A percentile compares a stretch with the other conserved stretches of the same genome.
Evolutionary conservation across 257 asterid genomes (phyloP).

Genomic region (Capsicum rhomboideum): DNA sequence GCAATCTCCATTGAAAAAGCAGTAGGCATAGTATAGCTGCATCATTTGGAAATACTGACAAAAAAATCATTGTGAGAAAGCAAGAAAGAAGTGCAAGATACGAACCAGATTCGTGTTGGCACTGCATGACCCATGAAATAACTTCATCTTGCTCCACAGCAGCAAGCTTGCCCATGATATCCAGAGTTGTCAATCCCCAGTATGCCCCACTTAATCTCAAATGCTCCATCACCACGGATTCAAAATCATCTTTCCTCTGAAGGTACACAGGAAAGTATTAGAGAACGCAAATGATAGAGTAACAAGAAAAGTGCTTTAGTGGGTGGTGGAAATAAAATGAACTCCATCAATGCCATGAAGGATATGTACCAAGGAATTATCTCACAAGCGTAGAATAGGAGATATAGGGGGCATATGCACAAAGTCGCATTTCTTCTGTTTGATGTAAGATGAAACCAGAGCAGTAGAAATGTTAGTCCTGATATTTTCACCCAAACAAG

Average conservation of each 20-base stretch:
- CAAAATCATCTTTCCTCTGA: constrained; percentile 73
- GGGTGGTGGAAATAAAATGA: neutral
- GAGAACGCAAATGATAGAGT: neutral
- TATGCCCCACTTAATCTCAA: constrained; percentile 81
- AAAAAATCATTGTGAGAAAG: neutral
- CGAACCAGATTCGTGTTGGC: constrained; percentile 94
- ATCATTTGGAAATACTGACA: neutral
- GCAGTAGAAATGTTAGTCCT: neutral
- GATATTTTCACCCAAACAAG: neutral
- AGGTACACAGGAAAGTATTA: neutral
- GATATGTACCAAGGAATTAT: neutral
- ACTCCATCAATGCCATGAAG: neutral
- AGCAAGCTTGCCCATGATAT: constrained; percentile 63
- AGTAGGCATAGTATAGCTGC: neutral
- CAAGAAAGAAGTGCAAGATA: constrained; percentile 8
- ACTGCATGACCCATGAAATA: constrained; percentile 77
- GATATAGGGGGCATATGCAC: neutral
- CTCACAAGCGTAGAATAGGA: neutral
- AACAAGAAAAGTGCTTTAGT: neutral
- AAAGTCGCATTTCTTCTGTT: neutral
- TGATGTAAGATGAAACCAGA: neutral
- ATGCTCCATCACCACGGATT: constrained; percentile 87
- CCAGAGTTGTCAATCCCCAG: constrained; percentile 95
- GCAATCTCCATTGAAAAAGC: neutral
- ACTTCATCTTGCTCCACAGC: constrained; percentile 72